Percentiles rank a stretch among this genome's conserved stretches.
phyloP scores from a whole-genome alignment of 495 filamentous ascomycete genomes.

The Aspergillus funiculosus region DNA sequence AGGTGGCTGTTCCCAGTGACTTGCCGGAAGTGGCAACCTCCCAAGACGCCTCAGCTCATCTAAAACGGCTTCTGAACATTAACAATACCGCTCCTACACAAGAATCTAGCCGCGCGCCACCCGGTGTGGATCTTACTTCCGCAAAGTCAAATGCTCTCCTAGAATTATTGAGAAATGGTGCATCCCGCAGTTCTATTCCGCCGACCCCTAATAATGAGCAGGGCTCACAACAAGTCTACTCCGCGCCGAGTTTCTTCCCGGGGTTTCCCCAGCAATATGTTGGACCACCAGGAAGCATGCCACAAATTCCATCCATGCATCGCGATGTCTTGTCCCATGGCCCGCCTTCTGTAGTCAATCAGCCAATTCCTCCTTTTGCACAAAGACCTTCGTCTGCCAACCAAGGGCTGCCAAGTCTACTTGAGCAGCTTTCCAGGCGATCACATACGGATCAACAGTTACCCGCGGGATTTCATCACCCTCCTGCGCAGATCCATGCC shows the following conservation, averaged over 20 bases:
- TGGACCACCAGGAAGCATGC: slow-evolving; percentile 19
- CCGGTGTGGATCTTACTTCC: slow-evolving; percentile 21
- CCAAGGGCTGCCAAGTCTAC: slow-evolving; percentile 12
- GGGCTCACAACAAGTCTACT: slow-evolving; percentile 44
- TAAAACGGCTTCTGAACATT: slow-evolving; percentile 61
- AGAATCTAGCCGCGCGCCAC: slow-evolving; percentile 8
- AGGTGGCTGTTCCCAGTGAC: slow-evolving; percentile 33
- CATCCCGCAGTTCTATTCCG: slow-evolving; percentile 36
- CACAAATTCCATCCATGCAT: slow-evolving; percentile 23
- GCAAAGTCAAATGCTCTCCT: slow-evolving; percentile 51
- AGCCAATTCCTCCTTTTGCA: slow-evolving; percentile 7
- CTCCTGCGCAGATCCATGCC: slow-evolving; percentile 21
- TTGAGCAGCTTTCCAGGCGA: slow-evolving; percentile 11
- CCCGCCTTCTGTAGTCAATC: slow-evolving; percentile 7
- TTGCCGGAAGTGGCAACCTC: slow-evolving; percentile 35
- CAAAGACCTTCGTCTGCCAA: slow-evolving; percentile 14
- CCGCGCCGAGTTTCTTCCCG: slow-evolving; percentile 34
- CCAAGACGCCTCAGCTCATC: slow-evolving; percentile 53
- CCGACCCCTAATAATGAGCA: slow-evolving; percentile 33
- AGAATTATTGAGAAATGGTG: slow-evolving; percentile 49
- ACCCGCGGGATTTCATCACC: slow-evolving; percentile 12
- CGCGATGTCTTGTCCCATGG: slow-evolving; percentile 13
- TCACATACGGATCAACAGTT: slow-evolving; percentile 15
- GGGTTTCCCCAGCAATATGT: slow-evolving; percentile 32
- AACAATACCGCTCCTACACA: slow-evolving; percentile 31